Base-by-base conservation (phyloP, 2,329 filamentous ascomycete species). In the Botrytis byssoidea region DNA sequence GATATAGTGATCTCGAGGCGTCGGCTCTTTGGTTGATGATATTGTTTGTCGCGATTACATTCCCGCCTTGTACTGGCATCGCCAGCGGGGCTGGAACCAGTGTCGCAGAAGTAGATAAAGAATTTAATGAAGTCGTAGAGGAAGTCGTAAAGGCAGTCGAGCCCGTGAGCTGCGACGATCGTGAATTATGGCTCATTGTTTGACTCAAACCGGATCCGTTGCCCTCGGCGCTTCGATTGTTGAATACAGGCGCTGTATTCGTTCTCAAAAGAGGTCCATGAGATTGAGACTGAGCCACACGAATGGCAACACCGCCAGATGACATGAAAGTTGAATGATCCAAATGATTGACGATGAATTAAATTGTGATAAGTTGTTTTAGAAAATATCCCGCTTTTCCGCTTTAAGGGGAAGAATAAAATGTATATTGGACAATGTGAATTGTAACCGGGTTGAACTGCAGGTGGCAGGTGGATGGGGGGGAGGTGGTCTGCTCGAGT, bases 21-120 rank as follows among this genome's bases (percentile, higher is more conserved):
- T 97, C 95, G 82, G 95, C 96, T 82, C 93, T 93, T 83, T 95
- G 93, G 84, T 99, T 99, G 86, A 99, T 97, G 82, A 99, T 97
- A 83, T 97, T 98, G 82, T 93, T 89, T 74, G 92, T 94, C 75
- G 94, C 92, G 79, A 93, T 85, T 75, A 95, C 88, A 74, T 89
- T 89, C 64, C 90, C 90, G 74, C 86, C 88, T 65, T 86, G 84
- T 73, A 82, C 78, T 32, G 74, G 73, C 68, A 76, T 63, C 74
- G 75, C 76, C 70, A 71, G 74, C 70, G 83, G 82, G 25, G 83
- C 83, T 65, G 82, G 74, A 68, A 81, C 78, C 70, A 82, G 74
- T n/a, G 81, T 82, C 66, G 77, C 74, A 44, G 78, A 79, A 70
- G 78, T 81, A 44, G 75, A 77, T 77, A 80, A 79, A 40, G 79